A percentile compares a stretch with the other conserved stretches of the same genome.
Conservation (phyloP, 2,329 filamentous ascomycete genomes). For the Sarocladium strictum region DNA sequence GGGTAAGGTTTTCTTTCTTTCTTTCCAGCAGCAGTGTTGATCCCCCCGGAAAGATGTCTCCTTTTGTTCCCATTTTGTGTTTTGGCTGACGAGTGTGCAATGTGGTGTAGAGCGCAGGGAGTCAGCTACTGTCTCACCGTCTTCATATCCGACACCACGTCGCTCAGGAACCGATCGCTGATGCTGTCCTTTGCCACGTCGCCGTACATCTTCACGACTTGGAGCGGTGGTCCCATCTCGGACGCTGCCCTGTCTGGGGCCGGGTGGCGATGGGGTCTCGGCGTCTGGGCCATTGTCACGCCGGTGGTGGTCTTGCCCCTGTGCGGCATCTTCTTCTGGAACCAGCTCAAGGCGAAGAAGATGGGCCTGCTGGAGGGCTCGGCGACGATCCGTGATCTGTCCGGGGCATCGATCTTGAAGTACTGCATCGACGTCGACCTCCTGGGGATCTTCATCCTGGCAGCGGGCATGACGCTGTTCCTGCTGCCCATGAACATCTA, state of each 20-base stretch:
- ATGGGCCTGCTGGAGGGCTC: slow-evolving; percentile 34
- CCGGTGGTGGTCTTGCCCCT: slow-evolving; percentile 58
- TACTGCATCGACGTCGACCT: slow-evolving; percentile 62
- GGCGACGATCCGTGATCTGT: slow-evolving; percentile 34
- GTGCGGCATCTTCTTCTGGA: slow-evolving; percentile 49
- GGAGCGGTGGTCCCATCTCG: slow-evolving; percentile 22
- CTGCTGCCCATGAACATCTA: slow-evolving; percentile 63
- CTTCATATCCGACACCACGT: slow-evolving; percentile 26
- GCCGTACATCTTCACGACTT: slow-evolving; percentile 31
- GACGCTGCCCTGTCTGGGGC: slow-evolving; percentile 18
- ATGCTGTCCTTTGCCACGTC: slow-evolving; percentile 25
- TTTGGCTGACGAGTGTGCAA: slow-evolving; percentile 11
- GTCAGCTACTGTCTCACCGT: slow-evolving; percentile 23
- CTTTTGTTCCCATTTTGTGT: no score
- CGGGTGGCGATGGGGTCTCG: slow-evolving; percentile 64
- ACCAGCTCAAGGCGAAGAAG: slow-evolving; percentile 50
- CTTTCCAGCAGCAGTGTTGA: no score
- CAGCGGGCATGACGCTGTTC: slow-evolving; percentile 55
- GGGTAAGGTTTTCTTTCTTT: slow-evolving; percentile 24
- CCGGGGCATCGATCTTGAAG: slow-evolving; percentile 41
- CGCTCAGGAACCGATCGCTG: slow-evolving; percentile 25
- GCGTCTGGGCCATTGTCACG: slow-evolving; percentile 58
- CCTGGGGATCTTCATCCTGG: slow-evolving; percentile 54
- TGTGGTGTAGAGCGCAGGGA: slow-evolving; percentile 24
- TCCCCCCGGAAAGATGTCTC: no score